A percentile compares a stretch with the other conserved stretches of the same genome.
These are phyloP conservation scores for Glycine latifolia DNA, from an alignment of 306 rosid species.

Conservation along the genomic window DNA sequence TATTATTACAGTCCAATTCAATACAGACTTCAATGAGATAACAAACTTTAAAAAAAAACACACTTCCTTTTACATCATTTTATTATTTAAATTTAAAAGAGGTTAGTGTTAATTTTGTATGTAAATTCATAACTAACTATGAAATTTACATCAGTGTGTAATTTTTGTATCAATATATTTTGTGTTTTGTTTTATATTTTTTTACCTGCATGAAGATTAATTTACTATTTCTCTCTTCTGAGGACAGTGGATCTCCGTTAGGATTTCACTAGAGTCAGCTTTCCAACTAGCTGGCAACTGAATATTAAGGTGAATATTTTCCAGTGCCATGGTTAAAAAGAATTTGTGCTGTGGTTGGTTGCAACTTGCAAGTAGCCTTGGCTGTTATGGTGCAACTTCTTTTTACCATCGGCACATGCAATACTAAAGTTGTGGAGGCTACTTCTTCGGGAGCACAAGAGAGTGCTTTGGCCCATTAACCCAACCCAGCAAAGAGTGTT, in stretches of 20 bases:
- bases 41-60: background rate
- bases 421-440: no score
- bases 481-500: no score
- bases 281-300: slow-evolving; percentile 52
- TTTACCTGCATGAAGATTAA: background rate
- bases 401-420: no score
- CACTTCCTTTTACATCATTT: background rate
- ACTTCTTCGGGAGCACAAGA: no score
- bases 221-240: background rate
- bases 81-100: background rate
- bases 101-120: background rate
- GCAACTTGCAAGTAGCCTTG: background rate
- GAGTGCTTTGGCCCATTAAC: no score
- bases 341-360: slow-evolving; percentile 13
- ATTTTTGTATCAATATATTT: background rate
- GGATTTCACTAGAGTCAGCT: slow-evolving; percentile 21
- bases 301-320: slow-evolving; percentile 1
- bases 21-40: background rate
- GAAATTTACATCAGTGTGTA: background rate
- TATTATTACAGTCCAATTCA: background rate
- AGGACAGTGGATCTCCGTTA: slow-evolving; percentile 2
- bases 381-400: no score
- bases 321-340: background rate
- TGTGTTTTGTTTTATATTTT: background rate
- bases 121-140: background rate